phyloP scores from a whole-genome alignment of 2,329 filamentous ascomycete genomes.

The Botrytis galanthina region DNA sequence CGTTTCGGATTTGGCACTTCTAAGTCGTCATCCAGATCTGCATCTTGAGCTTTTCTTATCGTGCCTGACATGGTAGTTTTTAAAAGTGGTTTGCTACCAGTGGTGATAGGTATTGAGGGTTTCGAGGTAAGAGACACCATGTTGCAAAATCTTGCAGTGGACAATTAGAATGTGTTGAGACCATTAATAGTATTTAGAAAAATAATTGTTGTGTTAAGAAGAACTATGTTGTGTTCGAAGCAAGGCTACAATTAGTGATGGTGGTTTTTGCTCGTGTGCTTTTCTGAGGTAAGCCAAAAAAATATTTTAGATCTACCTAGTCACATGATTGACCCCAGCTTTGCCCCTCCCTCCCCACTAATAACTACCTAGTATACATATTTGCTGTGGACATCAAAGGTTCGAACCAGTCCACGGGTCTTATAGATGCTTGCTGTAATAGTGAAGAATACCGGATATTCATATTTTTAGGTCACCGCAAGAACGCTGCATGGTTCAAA shows the following conservation, averaged over 20 bases:
- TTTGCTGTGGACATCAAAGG: neutral
- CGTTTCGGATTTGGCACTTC: slow-evolving; percentile 35
- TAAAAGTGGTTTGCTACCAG: slow-evolving; percentile 34
- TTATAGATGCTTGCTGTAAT: neutral
- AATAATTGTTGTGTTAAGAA: neutral
- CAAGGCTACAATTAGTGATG: neutral
- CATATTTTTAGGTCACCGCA: neutral
- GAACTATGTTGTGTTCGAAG: neutral
- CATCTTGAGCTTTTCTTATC: slow-evolving; percentile 34
- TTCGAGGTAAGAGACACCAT: slow-evolving; percentile 17
- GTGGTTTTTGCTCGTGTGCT: slow-evolving; percentile 18
- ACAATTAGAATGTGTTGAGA: neutral
- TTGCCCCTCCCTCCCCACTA: slow-evolving; percentile 8
- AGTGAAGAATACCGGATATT: neutral
- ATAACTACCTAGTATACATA: neutral
- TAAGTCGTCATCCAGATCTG: slow-evolving; percentile 32
- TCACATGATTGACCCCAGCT: slow-evolving; percentile 12
- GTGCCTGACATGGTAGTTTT: slow-evolving; percentile 34
- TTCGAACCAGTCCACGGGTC: neutral
- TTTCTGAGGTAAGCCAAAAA: neutral
- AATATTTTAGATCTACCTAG: slow-evolving; percentile 10
- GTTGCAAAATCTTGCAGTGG: slow-evolving; percentile 10
- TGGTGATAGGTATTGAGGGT: neutral
- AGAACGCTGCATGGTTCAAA: neutral
- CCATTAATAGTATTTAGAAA: slow-evolving; percentile 14